These are phyloP conservation scores for Penicillium polonicum DNA, from an alignment of 2,329 filamentous ascomycete species.

Conservation along the genomic window DNA sequence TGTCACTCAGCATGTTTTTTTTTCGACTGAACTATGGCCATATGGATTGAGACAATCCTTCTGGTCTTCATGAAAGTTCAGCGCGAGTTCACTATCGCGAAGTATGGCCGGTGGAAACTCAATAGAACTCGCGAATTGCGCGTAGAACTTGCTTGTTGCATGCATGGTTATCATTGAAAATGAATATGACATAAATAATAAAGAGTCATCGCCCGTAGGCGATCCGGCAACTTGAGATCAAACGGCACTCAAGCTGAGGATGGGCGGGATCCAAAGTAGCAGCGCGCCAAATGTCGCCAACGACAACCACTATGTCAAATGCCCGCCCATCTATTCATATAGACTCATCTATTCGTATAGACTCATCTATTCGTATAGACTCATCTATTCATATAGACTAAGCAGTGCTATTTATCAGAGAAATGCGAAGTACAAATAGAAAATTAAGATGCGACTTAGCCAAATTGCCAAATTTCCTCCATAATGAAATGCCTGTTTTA, in stretches of 20 bases:
- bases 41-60: neutral
- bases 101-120: slow-evolving; percentile 26
- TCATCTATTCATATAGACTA: neutral
- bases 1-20: neutral
- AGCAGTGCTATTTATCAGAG: neutral
- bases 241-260: neutral
- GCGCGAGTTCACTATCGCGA: slow-evolving; percentile 17
- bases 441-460: neutral
- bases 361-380: too few species aligned
- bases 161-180: neutral
- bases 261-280: neutral
- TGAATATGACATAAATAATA: too few species aligned
- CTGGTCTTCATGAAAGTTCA: neutral
- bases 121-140: slow-evolving; percentile 23
- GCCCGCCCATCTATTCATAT: neutral
- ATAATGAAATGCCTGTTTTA: neutral
- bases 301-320: neutral
- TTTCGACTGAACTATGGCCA: neutral
- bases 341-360: too few species aligned
- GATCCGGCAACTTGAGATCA: neutral
- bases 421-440: neutral
- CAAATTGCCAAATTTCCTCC: neutral
- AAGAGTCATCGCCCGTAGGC: neutral
- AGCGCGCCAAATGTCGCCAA: neutral
- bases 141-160: neutral